phyloP scores from a whole-genome alignment of 371 early-diverging fungal genomes.

The Syncephalastrum monosporum region DNA sequence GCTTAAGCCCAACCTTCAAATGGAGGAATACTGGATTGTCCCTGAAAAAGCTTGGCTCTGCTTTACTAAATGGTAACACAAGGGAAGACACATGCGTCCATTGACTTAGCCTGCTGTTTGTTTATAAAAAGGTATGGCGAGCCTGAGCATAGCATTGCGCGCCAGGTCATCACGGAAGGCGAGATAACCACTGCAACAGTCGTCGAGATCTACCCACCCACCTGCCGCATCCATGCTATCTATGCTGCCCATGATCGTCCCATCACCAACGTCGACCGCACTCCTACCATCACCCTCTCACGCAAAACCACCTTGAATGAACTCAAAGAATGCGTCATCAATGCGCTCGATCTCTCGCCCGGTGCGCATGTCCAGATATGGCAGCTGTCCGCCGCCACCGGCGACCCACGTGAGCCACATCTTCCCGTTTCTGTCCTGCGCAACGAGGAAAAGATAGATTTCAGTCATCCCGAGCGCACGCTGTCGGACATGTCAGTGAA shows the following conservation, averaged over 20 bases:
- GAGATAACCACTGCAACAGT: not conserved
- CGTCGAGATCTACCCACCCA: slow-evolving; percentile 15
- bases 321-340: slow-evolving; percentile 7
- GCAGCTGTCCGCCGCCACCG: slow-evolving; percentile 5
- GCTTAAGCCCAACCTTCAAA: slow-evolving; percentile 9
- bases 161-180: slow-evolving; percentile 16
- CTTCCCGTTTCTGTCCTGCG: slow-evolving; percentile 2
- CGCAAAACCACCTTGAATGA: slow-evolving; percentile 8
- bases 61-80: slow-evolving; percentile 12
- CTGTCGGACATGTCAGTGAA: slow-evolving; percentile 42
- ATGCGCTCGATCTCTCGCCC: slow-evolving; percentile 16
- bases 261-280: slow-evolving; percentile 3
- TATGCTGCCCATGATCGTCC: not conserved
- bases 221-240: slow-evolving; percentile 9
- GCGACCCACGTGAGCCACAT: not conserved
- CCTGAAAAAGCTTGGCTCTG: slow-evolving; percentile 23
- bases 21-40: slow-evolving; percentile 12
- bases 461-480: not conserved
- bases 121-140: slow-evolving; percentile 12
- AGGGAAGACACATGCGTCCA: not conserved
- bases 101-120: not conserved
- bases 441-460: slow-evolving; percentile 9
- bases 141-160: not conserved
- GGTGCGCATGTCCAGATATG: slow-evolving; percentile 14
- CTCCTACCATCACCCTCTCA: slow-evolving; percentile 16